A percentile compares a stretch with the other conserved stretches of the same genome.
Conservation (phyloP, 176 grass and related monocot species). For the Saccharum officinarum region DNA sequence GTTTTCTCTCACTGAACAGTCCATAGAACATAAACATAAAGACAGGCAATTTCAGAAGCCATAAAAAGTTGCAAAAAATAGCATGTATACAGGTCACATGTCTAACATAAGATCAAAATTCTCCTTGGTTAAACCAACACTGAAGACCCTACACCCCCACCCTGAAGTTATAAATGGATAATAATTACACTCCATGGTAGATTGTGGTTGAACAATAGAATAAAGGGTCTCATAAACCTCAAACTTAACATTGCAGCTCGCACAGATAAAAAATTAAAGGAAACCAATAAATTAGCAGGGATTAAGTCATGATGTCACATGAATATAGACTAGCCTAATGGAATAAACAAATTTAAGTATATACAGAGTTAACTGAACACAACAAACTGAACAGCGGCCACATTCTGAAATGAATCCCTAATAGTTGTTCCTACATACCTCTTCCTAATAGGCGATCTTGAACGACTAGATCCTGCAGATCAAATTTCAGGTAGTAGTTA, state of each 20-base stretch:
- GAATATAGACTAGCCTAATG: background rate
- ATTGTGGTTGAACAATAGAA: background rate
- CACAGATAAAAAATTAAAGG: background rate
- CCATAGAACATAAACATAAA: conserved; percentile 19
- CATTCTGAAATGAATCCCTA: conserved; percentile 11
- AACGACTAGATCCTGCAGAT: conserved; percentile 64
- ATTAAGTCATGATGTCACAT: background rate
- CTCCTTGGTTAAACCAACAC: background rate
- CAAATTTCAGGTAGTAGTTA: conserved; percentile 5
- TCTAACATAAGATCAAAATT: conserved; percentile 4
- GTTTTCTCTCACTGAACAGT: conserved; percentile 56
- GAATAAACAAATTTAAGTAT: background rate
- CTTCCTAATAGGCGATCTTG: conserved; percentile 69
- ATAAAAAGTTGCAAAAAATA: conserved; percentile 16
- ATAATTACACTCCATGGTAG: background rate
- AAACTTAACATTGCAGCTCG: background rate
- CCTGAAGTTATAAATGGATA: background rate
- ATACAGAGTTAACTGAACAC: conserved; percentile 5
- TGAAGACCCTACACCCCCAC: background rate
- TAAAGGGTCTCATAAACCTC: conserved; percentile 4
- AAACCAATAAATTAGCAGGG: background rate
- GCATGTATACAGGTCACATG: background rate
- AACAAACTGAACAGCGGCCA: background rate
- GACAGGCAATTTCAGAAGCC: conserved; percentile 14
- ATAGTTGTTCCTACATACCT: conserved; percentile 34